phyloP scores from a whole-genome alignment of 352 stramenopile species.

The Pythium scleroteichum region DNA sequence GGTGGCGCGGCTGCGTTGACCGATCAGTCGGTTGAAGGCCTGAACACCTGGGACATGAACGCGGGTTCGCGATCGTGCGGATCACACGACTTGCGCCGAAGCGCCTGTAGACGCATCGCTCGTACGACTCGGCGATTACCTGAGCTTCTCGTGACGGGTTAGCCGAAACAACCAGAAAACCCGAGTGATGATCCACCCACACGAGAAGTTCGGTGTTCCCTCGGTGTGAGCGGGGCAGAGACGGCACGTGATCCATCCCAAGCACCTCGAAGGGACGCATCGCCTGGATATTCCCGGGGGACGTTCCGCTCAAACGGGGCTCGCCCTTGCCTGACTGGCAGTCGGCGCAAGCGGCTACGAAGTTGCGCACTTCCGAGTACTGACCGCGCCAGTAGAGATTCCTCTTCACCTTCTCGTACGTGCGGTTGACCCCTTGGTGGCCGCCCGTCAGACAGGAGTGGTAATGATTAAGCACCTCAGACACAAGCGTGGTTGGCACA shows the following conservation, averaged over 20 bases:
- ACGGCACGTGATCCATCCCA: constrained; percentile 34
- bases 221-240: constrained; percentile 23
- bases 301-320: background rate
- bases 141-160: constrained; percentile 22
- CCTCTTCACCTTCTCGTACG: constrained; percentile 12
- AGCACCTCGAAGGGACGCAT: constrained; percentile 31
- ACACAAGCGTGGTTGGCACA: constrained; percentile 10
- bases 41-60: constrained; percentile 24
- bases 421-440: constrained; percentile 25
- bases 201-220: constrained; percentile 36
- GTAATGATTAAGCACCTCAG: constrained; percentile 26
- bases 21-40: constrained; percentile 23
- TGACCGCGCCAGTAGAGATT: constrained; percentile 23
- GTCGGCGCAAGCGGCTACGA: constrained; percentile 17
- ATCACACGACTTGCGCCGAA: constrained; percentile 23
- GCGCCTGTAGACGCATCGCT: constrained; percentile 18
- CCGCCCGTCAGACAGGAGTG: constrained; percentile 23
- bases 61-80: constrained; percentile 27
- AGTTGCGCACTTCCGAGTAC: constrained; percentile 13
- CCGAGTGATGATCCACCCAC: constrained; percentile 25
- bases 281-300: constrained; percentile 23
- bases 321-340: constrained; percentile 27
- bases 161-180: constrained; percentile 22
- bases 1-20: constrained; percentile 14
- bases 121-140: constrained; percentile 30